phyloP scores from a whole-genome alignment of 139 green algal species.

The Chlorella sp. region DNA sequence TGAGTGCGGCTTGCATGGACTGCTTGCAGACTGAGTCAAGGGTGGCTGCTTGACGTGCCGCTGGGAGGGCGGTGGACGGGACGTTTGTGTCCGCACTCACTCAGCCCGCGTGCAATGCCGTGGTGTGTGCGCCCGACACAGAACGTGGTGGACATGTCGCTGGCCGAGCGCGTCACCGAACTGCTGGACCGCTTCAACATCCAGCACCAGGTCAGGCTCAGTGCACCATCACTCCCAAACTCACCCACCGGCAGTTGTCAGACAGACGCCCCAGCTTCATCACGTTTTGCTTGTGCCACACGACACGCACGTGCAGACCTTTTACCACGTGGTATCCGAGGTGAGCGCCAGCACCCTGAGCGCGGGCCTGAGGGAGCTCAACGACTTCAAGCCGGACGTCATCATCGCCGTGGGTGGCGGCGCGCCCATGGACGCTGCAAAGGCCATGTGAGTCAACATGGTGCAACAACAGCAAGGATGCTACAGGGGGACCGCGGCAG shows the following conservation, averaged over 20 bases:
- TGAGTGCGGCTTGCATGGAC: too few species aligned
- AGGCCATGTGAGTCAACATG: constrained; percentile 35
- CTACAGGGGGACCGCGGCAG: not conserved
- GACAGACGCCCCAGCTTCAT: too few species aligned
- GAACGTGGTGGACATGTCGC: not conserved
- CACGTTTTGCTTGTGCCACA: too few species aligned
- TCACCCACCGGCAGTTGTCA: too few species aligned
- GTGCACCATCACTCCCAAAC: not conserved
- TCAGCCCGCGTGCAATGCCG: too few species aligned
- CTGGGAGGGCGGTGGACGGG: too few species aligned
- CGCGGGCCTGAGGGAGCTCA: constrained; percentile 15
- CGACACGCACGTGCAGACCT: not conserved
- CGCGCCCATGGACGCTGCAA: constrained; percentile 51
- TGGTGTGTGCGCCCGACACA: too few species aligned
- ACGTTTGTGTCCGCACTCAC: too few species aligned
- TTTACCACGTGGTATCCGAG: not conserved
- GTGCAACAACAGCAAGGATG: constrained; percentile 10
- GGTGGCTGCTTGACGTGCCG: too few species aligned
- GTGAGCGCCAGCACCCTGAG: not conserved
- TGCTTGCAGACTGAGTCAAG: too few species aligned
- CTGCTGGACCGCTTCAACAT: not conserved
- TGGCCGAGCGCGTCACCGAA: not conserved
- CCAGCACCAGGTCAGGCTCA: not conserved
- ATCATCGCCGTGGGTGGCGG: constrained; percentile 54
- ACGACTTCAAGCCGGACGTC: constrained; percentile 36